phyloP scores from a whole-genome alignment of 306 rosid genomes.

The Cucurbita moschata region DNA sequence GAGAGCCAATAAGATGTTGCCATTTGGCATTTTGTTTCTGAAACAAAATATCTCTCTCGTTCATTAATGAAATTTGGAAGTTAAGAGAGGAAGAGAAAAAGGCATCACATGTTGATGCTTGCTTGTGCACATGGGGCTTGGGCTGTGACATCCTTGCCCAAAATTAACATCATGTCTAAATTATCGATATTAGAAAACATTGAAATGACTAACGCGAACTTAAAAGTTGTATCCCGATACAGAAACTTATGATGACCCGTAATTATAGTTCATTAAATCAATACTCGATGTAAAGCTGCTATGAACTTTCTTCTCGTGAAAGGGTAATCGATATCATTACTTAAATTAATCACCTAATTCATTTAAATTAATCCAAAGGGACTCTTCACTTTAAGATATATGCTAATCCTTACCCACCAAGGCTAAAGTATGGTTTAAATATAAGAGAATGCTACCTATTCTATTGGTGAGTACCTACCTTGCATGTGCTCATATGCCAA shows the following conservation, averaged over 20 bases:
- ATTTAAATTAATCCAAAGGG: neutral
- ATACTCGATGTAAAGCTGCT: neutral
- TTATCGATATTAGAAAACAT: too few relatives aligned
- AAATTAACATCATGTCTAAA: neutral
- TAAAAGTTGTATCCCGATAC: too few relatives aligned
- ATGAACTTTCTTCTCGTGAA: neutral
- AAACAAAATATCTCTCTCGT: neutral
- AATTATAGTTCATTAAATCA: too few relatives aligned
- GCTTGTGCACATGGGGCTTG: neutral
- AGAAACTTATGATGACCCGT: too few relatives aligned
- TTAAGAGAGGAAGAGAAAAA: neutral
- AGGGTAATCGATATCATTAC: too few relatives aligned
- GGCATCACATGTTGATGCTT: conserved; percentile 2
- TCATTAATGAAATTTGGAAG: neutral
- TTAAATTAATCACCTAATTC: too few relatives aligned
- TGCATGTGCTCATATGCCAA: neutral
- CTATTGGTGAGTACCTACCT: neutral
- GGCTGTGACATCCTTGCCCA: neutral
- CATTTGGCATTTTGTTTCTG: neutral
- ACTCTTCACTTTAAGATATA: neutral
- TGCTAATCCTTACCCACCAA: neutral
- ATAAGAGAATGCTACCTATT: neutral
- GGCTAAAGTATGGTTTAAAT: neutral
- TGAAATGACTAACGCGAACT: too few relatives aligned
- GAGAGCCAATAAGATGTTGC: neutral